Evolutionary conservation across 495 filamentous ascomycete species (phyloP), one percentile per base, ranked within the genome.

Genomic region (Podospora comata): DNA sequence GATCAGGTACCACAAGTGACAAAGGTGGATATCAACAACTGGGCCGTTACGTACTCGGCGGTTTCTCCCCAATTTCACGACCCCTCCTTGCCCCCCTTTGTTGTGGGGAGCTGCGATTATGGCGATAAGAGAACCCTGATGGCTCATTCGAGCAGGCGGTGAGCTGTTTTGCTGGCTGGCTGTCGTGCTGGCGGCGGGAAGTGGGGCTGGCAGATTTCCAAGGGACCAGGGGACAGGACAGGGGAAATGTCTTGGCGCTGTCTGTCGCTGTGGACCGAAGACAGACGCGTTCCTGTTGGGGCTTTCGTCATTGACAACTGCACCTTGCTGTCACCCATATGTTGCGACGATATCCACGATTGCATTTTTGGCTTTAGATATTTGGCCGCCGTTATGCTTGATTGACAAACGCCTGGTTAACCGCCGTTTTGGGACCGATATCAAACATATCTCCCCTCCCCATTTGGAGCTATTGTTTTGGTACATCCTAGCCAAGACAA

Each of bases 41-140:
- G 39, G 39, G 39, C 13, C 39, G 39, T 48, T 48, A 48, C 39
- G 39, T 48, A 16, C 39, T 48, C 39, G 39, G 39, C 15, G 39
- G 39, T 32, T 63, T 20, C 61, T 63, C 18, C 61, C 32, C 61
- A 63, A 15, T 63, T 63, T 20, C 5, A 63, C 61, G 61, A 63
- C 61, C 61, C 61, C 61, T 63, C 61, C 61, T 44, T 44, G 34
- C 18, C 23, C 61, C 61, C 61, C 61, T 63, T 63, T 39, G 34
- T 44, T 19, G 30, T 28, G 27, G 61, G 61, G 61, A 32, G 27
- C 55, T 58, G 55, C 32, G 32, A 63, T 63, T 39, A 63, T 28
- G 15, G 28, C 61, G 61, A 63, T 63, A 63, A 63, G 30, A 23
- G 61, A 63, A 19, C 61, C 30, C 61, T 63, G 61, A 62, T 18